Evolutionary conservation across 805 yeast species (phyloP), one percentile per base, ranked within the genome.

Genomic region (Candida stauntonica): DNA sequence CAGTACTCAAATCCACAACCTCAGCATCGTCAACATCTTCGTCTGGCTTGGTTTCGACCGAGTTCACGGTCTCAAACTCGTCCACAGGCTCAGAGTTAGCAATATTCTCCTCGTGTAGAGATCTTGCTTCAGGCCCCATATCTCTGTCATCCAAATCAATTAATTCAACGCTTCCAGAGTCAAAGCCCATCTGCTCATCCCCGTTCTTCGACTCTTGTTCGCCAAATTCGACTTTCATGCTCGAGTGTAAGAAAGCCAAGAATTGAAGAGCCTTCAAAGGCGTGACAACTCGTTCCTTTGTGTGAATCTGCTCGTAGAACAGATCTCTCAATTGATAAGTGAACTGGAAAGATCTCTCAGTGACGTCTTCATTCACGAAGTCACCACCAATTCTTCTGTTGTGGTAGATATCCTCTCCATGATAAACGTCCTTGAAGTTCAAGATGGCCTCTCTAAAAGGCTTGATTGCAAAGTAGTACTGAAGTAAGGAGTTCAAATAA

Each of bases 191-290:
- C 14, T 26, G 12, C 11, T 11, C 28, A 9, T 26, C 14, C 12
- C 12, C 28, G 13, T 6, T 8, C 6, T 26, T n/a, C 28, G 6
- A 6, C 14, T 6, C 13, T 16, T 28, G 16, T 31, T 29, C 30
- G 16, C 67, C 72, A 56, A 81, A 79, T 27, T 73, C 76, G 20
- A 84, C 89, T 20, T 75, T 79, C 33, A 76, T 76, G 17, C 79
- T 75, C 30, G 80, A 71, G 1, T 88, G 88, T 31, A 84, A 72
- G 46, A 93, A 83, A 1, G 97, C 93, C 48, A 93, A 67, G 55
- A 84, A 91, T 0, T 95, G 96, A 45, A 93, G 66, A 46, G 87
- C 95, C 50, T 78, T 79, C 21, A 77, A 75, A 0, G 99, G 99
- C 4, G 81, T 75, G 4, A 91, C 86, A 49, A 83, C 79, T 41